phyloP scores from a whole-genome alignment of 352 stramenopile genomes.

The Phytophthora cajani region DNA sequence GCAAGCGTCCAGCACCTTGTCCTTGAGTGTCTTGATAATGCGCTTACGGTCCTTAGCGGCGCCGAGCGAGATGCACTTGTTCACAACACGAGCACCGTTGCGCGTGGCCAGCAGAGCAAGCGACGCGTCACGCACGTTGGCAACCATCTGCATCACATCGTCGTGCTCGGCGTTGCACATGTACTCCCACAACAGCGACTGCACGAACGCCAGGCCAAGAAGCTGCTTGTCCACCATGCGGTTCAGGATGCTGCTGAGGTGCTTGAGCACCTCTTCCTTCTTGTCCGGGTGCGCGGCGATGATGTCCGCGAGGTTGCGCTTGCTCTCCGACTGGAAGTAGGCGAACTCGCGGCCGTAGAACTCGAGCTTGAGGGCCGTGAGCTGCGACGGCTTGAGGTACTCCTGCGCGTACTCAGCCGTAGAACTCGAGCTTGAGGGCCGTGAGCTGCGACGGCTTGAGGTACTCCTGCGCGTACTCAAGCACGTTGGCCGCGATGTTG shows the following conservation, averaged over 20 bases:
- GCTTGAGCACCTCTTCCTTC: conserved; percentile 77
- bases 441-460: conserved; percentile 88
- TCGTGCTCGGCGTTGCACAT: conserved; percentile 79
- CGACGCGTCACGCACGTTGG: conserved; percentile 87
- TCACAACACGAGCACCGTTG: conserved; percentile 87
- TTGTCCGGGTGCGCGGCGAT: conserved; percentile 70
- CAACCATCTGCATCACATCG: conserved; percentile 86
- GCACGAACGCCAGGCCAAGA: conserved; percentile 87
- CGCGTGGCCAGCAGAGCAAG: conserved; percentile 87
- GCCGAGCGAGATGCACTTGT: conserved; percentile 84
- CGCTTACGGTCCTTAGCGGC: conserved; percentile 91
- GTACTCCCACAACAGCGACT: conserved; percentile 92
- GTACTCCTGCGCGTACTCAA: conserved; percentile 92
- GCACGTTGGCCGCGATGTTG: conserved; percentile 93
- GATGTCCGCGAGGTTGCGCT: conserved; percentile 84
- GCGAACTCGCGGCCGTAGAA: conserved; percentile 91
- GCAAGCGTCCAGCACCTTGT: conserved; percentile 88
- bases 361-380: conserved; percentile 88
- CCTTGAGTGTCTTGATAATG: conserved; percentile 92
- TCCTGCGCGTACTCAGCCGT: conserved; percentile 91
- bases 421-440: conserved; percentile 90
- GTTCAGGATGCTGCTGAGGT: conserved; percentile 75
- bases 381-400: conserved; percentile 85
- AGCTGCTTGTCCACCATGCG: conserved; percentile 92
- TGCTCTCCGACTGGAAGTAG: conserved; percentile 86